phyloP scores from a whole-genome alignment of 768 basidiomycete genomes.

The Lactarius pseudohatsudake region DNA sequence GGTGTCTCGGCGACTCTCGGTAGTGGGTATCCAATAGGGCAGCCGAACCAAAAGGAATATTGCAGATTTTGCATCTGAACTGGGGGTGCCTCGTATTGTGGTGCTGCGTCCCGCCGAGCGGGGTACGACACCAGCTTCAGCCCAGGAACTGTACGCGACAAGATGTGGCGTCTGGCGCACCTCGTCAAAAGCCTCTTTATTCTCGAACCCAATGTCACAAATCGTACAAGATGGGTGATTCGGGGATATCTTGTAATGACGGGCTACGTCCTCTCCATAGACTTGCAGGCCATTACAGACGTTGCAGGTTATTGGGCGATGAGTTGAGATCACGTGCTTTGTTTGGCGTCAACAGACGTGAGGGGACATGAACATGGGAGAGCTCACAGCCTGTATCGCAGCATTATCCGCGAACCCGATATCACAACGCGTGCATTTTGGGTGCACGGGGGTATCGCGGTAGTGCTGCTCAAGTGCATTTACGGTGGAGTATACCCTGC shows the following conservation, averaged over 20 bases:
- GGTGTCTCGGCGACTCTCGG: conserved; percentile 42
- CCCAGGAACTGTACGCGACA: not conserved
- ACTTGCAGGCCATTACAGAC: conserved; percentile 24
- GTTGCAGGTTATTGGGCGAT: conserved; percentile 23
- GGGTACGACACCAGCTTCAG: not conserved
- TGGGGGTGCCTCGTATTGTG: conserved; percentile 16
- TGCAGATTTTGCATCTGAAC: conserved; percentile 20
- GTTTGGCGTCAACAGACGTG: conserved; percentile 2
- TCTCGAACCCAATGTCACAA: conserved; percentile 27
- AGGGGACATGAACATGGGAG: not conserved
- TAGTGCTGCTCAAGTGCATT: conserved; percentile 47
- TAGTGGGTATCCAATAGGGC: conserved; percentile 25
- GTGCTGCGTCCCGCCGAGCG: conserved; percentile 17
- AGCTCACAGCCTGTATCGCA: conserved; percentile 40
- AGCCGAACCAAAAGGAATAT: conserved; percentile 19
- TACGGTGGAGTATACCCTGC: not conserved
- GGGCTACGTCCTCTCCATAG: conserved; percentile 23
- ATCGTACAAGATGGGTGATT: conserved; percentile 21
- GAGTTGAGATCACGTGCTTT: conserved; percentile 35
- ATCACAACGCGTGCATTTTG: conserved; percentile 46
- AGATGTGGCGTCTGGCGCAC: conserved; percentile 8
- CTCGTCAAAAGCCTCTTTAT: conserved; percentile 18
- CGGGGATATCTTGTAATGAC: conserved; percentile 23
- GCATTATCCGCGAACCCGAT: conserved; percentile 42
- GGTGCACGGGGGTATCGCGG: conserved; percentile 45